Percentiles rank a stretch among this genome's conserved stretches.
phyloP scores from a whole-genome alignment of 495 filamentous ascomycete genomes.

The Massariosphaeria phaeospora region DNA sequence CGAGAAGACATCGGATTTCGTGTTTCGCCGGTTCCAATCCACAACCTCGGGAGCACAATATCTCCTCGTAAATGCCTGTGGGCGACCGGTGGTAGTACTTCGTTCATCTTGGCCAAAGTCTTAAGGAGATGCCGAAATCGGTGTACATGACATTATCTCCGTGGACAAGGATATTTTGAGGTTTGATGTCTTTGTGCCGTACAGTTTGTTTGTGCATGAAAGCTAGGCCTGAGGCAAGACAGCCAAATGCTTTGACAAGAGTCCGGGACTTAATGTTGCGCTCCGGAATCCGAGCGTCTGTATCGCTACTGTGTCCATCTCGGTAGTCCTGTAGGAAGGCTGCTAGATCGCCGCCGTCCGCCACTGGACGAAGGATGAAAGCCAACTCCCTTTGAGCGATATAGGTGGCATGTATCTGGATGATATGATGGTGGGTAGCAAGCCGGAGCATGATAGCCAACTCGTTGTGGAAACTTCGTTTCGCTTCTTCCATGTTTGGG shows the following conservation, averaged over 20 bases:
- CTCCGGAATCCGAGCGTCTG: too few species aligned
- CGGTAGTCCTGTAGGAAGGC: slow-evolving; percentile 10
- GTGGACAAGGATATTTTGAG: slow-evolving; percentile 23
- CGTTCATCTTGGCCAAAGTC: background rate
- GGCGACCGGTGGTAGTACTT: slow-evolving; percentile 9
- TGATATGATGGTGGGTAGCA: slow-evolving; percentile 16
- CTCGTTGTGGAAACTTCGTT: slow-evolving; percentile 15
- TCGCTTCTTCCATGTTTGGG: background rate
- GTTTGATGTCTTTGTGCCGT: slow-evolving; percentile 27
- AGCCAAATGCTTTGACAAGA: slow-evolving; percentile 14
- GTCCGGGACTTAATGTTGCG: background rate
- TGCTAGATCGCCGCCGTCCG: slow-evolving; percentile 13
- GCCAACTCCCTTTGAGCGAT: slow-evolving; percentile 4
- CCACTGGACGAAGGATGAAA: slow-evolving; percentile 20
- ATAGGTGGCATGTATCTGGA: slow-evolving; percentile 21
- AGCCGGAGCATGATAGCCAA: slow-evolving; percentile 9
- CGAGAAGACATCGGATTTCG: slow-evolving; percentile 21
- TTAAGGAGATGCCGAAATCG: slow-evolving; percentile 21
- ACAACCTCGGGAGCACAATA: slow-evolving; percentile 23
- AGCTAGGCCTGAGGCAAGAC: slow-evolving; percentile 10
- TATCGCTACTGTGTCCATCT: background rate
- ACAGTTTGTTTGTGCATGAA: slow-evolving; percentile 22
- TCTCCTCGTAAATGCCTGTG: background rate
- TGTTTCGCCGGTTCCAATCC: slow-evolving; percentile 1
- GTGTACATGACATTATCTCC: slow-evolving; percentile 7